Conservation (phyloP, 23 red algal species). For the Cyanidiococcus yangmingshanensis region DNA sequence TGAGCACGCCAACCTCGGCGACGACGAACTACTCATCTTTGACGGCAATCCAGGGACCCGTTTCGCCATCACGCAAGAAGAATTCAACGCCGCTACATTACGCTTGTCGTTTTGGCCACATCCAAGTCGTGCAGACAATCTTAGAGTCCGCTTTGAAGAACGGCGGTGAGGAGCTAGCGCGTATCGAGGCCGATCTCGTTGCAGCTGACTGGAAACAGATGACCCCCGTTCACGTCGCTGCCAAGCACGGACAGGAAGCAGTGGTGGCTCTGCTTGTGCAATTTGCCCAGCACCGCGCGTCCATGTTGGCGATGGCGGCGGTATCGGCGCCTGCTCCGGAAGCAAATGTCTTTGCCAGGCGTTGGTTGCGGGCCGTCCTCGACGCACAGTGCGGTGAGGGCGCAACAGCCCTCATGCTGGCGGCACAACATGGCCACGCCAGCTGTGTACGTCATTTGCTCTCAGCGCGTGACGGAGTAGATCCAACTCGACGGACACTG, state of each 20-base stretch:
- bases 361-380: slow-evolving; percentile 1
- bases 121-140: slow-evolving; percentile 13
- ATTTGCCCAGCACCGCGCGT: neutral
- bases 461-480: neutral
- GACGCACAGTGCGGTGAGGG: slow-evolving; percentile 13
- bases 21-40: slow-evolving; percentile 13
- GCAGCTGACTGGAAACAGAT: slow-evolving; percentile 16
- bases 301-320: neutral
- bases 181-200: slow-evolving; percentile 5
- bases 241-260: slow-evolving; percentile 10
- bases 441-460: slow-evolving; percentile 15
- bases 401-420: slow-evolving; percentile 13
- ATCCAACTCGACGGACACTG: neutral
- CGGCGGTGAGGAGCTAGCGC: slow-evolving; percentile 5
- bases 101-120: slow-evolving; percentile 5
- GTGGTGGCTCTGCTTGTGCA: neutral
- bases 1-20: neutral
- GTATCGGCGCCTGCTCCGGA: neutral
- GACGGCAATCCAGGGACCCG: slow-evolving; percentile 10
- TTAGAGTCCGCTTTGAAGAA: neutral
- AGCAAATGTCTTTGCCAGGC: neutral
- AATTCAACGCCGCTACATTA: slow-evolving; percentile 14
- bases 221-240: slow-evolving; percentile 9
- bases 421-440: slow-evolving; percentile 10
- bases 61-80: slow-evolving; percentile 15